Percentiles rank a stretch among this genome's conserved stretches.
These are phyloP conservation scores for Fusarium sp. DNA, from an alignment of 2,329 filamentous ascomycete species.

Conservation along the genomic window DNA sequence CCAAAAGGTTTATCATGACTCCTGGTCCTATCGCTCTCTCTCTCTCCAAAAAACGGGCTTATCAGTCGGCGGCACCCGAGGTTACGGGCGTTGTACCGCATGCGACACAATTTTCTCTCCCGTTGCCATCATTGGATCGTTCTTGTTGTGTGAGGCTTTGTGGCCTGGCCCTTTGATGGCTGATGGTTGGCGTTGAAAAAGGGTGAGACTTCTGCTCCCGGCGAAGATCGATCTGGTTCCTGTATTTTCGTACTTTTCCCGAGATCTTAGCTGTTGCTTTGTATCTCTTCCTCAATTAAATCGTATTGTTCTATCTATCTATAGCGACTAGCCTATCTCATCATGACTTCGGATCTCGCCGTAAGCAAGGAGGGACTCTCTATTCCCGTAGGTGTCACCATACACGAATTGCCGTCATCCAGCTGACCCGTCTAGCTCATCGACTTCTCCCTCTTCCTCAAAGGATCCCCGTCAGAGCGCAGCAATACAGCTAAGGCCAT, in stretches of 20 bases:
- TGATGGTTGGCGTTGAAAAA: background rate
- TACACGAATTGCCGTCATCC: background rate
- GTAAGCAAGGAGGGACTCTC: conserved; percentile 65
- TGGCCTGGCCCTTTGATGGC: background rate
- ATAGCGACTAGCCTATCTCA: background rate
- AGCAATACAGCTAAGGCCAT: conserved; percentile 76
- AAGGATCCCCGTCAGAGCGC: conserved; percentile 71
- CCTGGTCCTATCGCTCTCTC: background rate
- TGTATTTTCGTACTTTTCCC: background rate
- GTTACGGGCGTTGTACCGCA: background rate
- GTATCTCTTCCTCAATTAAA: background rate
- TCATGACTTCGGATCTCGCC: conserved; percentile 54
- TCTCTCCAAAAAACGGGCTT: background rate
- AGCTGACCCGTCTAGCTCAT: conserved; percentile 39
- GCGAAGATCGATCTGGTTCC: background rate
- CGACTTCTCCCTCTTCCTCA: conserved; percentile 79
- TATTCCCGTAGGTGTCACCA: conserved; percentile 61
- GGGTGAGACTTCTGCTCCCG: background rate
- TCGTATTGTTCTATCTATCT: background rate
- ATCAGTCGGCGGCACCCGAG: background rate
- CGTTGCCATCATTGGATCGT: background rate
- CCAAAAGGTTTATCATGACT: background rate
- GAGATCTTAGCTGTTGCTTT: background rate
- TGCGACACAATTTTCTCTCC: background rate
- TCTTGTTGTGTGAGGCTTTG: background rate